phyloP scores from a whole-genome alignment of 176 grass and related monocot species.

The Microstegium vimineum region DNA sequence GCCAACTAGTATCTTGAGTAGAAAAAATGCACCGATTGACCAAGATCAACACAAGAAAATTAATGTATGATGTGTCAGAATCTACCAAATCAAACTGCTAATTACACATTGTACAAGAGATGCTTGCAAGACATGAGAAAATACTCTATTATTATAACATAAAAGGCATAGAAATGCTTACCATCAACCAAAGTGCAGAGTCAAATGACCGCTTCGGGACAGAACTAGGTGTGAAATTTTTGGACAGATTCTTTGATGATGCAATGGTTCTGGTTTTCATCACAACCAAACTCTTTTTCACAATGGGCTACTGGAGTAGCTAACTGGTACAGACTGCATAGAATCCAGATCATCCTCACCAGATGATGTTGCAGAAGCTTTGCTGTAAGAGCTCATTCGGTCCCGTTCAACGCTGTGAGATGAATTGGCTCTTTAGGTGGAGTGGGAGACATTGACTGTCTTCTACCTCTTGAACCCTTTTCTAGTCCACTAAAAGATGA shows the following conservation, averaged over 20 bases:
- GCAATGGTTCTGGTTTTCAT: slow-evolving; percentile 65
- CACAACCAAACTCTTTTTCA: slow-evolving; percentile 53
- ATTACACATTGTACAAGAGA: background rate
- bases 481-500: slow-evolving; percentile 50
- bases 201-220: slow-evolving; percentile 83
- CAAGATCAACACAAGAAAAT: background rate
- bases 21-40: background rate
- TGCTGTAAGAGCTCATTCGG: slow-evolving; percentile 58
- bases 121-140: background rate
- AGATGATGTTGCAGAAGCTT: slow-evolving; percentile 63
- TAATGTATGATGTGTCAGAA: background rate
- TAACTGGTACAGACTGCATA: slow-evolving; percentile 45
- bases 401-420: slow-evolving; percentile 69
- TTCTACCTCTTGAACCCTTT: slow-evolving; percentile 57
- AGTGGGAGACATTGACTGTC: slow-evolving; percentile 83
- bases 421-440: slow-evolving; percentile 70
- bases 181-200: slow-evolving; percentile 82
- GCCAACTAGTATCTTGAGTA: background rate
- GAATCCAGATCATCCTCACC: slow-evolving; percentile 88
- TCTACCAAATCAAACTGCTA: background rate
- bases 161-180: slow-evolving; percentile 36
- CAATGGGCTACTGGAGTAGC: slow-evolving; percentile 46
- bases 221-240: slow-evolving; percentile 56
- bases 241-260: slow-evolving; percentile 71
- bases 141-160: slow-evolving; percentile 15